Percentiles rank a stretch among this genome's conserved stretches.
Conservation (phyloP, 2,329 filamentous ascomycete species). For the Bipolaris gigantea region DNA sequence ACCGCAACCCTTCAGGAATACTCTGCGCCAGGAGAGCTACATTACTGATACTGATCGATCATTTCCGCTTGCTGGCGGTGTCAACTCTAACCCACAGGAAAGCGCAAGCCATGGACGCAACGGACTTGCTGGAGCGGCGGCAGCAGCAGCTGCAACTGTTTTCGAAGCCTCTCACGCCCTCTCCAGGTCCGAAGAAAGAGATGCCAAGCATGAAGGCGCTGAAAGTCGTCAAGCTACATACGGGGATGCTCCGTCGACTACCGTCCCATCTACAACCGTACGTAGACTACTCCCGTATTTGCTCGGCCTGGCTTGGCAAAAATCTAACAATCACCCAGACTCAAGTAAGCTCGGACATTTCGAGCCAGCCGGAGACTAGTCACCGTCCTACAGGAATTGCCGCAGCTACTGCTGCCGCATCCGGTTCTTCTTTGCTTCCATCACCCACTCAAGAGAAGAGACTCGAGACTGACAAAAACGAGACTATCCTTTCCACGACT, state of each 20-base stretch:
- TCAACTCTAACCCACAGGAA: slow-evolving; percentile 22
- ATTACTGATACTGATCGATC: slow-evolving; percentile 32
- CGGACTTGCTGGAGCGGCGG: slow-evolving; percentile 37
- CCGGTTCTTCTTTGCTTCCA: slow-evolving; percentile 7
- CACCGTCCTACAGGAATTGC: slow-evolving; percentile 25
- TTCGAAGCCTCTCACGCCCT: slow-evolving; percentile 27
- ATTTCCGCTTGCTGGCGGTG: slow-evolving; percentile 43
- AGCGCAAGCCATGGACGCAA: slow-evolving; percentile 23
- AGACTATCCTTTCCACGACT: not conserved
- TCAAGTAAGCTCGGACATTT: not conserved
- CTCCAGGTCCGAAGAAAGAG: slow-evolving; percentile 7
- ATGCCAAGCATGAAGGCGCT: slow-evolving; percentile 3
- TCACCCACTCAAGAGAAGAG: slow-evolving; percentile 15
- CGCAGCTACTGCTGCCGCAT: slow-evolving; percentile 17
- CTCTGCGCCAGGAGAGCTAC: slow-evolving; percentile 19
- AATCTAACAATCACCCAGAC: not conserved
- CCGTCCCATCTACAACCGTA: not conserved
- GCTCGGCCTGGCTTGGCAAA: not conserved
- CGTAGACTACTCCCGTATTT: not conserved
- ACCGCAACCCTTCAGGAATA: slow-evolving; percentile 12
- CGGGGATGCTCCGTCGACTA: not conserved
- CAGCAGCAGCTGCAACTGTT: slow-evolving; percentile 24
- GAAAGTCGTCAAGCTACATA: slow-evolving; percentile 7
- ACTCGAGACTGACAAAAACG: slow-evolving; percentile 8
- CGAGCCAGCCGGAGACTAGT: slow-evolving; percentile 5